A percentile compares a stretch with the other conserved stretches of the same genome.
phyloP scores from a whole-genome alignment of 176 grass and related monocot genomes.

The Aegilops longissima region DNA sequence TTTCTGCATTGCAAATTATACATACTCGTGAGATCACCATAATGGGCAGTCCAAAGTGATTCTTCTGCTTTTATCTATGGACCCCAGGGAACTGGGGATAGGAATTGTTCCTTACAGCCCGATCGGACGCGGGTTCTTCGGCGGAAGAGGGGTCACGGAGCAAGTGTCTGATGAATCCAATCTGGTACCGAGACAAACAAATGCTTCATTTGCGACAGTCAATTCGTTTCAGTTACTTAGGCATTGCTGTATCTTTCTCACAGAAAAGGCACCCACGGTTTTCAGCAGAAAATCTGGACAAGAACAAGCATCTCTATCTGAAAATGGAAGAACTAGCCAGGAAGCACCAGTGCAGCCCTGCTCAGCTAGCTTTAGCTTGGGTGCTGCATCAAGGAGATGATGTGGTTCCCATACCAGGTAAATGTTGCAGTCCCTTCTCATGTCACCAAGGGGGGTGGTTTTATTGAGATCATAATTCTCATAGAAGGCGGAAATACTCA shows the following conservation, averaged over 20 bases:
- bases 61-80: neutral
- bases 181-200: conserved; percentile 43
- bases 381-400: conserved; percentile 70
- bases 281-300: conserved; percentile 56
- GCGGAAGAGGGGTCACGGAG: conserved; percentile 49
- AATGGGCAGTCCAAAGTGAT: neutral
- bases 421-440: neutral
- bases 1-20: neutral
- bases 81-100: conserved; percentile 62
- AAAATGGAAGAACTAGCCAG: conserved; percentile 45
- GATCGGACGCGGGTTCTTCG: conserved; percentile 62
- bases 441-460: neutral
- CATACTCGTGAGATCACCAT: too few relatives aligned
- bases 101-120: conserved; percentile 84
- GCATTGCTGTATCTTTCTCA: neutral
- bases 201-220: neutral
- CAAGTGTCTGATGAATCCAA: conserved; percentile 44
- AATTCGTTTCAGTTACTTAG: neutral
- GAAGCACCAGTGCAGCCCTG: conserved; percentile 62
- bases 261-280: conserved; percentile 65
- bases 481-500: neutral
- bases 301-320: conserved; percentile 59
- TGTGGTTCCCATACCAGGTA: conserved; percentile 82
- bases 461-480: neutral
- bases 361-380: conserved; percentile 77